Conservation (phyloP, 140 eudicot species). For the Senecio squalidus region DNA sequence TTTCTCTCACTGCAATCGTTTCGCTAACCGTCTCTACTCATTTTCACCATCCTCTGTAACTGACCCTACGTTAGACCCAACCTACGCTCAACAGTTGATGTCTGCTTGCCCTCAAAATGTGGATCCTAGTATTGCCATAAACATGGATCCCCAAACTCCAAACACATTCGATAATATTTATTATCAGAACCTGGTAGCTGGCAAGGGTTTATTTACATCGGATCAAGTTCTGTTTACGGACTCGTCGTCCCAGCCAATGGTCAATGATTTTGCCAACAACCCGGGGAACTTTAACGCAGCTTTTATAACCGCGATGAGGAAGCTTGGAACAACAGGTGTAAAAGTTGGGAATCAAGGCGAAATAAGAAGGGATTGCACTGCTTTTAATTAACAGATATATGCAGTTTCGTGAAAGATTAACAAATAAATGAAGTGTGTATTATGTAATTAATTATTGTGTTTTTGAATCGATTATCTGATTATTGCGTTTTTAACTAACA, state of each 20-base stretch:
- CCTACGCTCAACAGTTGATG: conserved; percentile 57
- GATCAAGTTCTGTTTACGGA: conserved; percentile 64
- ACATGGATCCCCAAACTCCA: conserved; percentile 69
- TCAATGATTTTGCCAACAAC: conserved; percentile 51
- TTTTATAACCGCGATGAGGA: conserved; percentile 63
- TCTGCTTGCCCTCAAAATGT: conserved; percentile 52
- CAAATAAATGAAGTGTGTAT: conserved; percentile 8
- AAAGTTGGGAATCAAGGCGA: conserved; percentile 70
- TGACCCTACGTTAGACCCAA: conserved; percentile 62
- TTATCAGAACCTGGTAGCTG: conserved; percentile 55
- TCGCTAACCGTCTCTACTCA: conserved; percentile 66
- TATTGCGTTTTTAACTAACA: too few species aligned
- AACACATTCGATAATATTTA: conserved; percentile 55
- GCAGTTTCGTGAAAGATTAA: too few species aligned
- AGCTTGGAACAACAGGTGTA: conserved; percentile 65
- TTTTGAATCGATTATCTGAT: too few species aligned
- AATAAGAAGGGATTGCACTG: conserved; percentile 62
- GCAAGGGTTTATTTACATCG: conserved; percentile 76
- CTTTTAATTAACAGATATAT: conserved; percentile 49
- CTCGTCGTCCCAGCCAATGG: conserved; percentile 43
- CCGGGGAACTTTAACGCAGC: conserved; percentile 49
- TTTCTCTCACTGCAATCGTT: conserved; percentile 66
- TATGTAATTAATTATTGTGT: conserved; percentile 1
- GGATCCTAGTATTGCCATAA: conserved; percentile 39
- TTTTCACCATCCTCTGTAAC: conserved; percentile 43